Percentiles rank a stretch among this genome's conserved stretches.
phyloP scores from a whole-genome alignment of 331 rosid genomes.

The Malus hybrid region DNA sequence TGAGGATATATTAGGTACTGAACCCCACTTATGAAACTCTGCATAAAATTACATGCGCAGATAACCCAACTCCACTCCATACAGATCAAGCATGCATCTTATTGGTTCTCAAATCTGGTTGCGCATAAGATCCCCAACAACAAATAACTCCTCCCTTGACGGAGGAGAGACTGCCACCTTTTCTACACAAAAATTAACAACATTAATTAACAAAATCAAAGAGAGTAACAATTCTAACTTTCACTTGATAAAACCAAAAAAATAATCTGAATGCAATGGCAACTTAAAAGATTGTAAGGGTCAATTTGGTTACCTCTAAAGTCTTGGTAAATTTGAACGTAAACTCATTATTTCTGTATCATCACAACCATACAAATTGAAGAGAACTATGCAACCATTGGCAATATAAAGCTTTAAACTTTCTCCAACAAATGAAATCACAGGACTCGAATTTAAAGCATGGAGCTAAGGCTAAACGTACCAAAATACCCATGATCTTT shows the following conservation, averaged over 20 bases:
- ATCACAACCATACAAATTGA: slow-evolving; percentile 82
- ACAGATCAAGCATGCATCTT: too few species aligned
- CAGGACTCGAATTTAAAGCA: not conserved
- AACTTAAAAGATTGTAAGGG: not conserved
- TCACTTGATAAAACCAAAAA: not conserved
- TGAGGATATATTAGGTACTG: too few species aligned
- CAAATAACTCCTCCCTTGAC: slow-evolving; percentile 57
- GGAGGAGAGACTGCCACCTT: slow-evolving; percentile 82
- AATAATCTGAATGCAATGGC: not conserved
- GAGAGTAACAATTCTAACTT: not conserved
- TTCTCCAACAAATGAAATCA: not conserved
- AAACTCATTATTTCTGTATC: slow-evolving; percentile 71
- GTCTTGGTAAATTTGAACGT: slow-evolving; percentile 57
- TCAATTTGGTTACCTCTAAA: slow-evolving; percentile 50
- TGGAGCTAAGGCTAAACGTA: slow-evolving; percentile 17
- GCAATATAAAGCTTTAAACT: not conserved
- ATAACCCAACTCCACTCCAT: too few species aligned
- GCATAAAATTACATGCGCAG: too few species aligned
- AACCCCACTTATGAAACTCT: too few species aligned
- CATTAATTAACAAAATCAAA: slow-evolving; percentile 15
- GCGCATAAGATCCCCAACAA: slow-evolving; percentile 95
- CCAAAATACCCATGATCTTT: slow-evolving; percentile 89
- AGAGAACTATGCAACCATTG: slow-evolving; percentile 49
- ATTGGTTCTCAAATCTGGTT: slow-evolving; percentile 49
- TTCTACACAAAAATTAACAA: slow-evolving; percentile 39